Evolutionary conservation across 163 green algal genomes (phyloP), one percentile per base, ranked within the genome.

Genomic region (Volvox carteri): DNA sequence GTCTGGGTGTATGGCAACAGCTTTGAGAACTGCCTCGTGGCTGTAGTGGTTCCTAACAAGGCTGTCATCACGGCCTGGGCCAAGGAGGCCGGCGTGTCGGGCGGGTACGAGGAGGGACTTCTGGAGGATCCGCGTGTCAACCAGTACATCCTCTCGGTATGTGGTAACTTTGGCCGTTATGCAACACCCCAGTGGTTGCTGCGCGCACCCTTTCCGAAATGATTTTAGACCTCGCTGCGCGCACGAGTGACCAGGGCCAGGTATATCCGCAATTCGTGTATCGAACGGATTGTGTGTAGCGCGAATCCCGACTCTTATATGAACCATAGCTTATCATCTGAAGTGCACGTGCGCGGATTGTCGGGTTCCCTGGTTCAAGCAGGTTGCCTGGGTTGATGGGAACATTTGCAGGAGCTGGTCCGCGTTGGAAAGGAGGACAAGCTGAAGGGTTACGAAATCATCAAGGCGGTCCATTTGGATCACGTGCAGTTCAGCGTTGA

Each of bases 1-100:
- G 90, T 97, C 33, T 98, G 94, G 94, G 95, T 98, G 88, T 97
- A 98, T 80, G 96, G 97, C 85, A 96, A 98, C 95, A 96, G 90
- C 37, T 98, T 97, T 77, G 94, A 99, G 94, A 93, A 70, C 79
- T 88, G 77, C 23, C 91, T 98, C 72, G 94, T 98, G 77, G 95
- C 93, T 0, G 92, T 98, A 37, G 95, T 97, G 72, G 95, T 98
- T 18, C 97, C 97, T 18, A 93, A 95, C 60, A 89, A 95, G 84
- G 83, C 72, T 4, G 85, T 90, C 39, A 86, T 97, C 37, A 86
- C 92, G 81, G 86, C 44, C 11, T 97, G 95, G 95, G 95, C 95
- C 52, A 89, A 89, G 86, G 78, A 85, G 39, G 74, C 92, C 0
- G 92, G 80, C 37, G 75, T 96, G 68, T 14, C 25, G 18, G 84